phyloP scores from a whole-genome alignment of 2,329 filamentous ascomycete genomes.

The Alternaria solani region DNA sequence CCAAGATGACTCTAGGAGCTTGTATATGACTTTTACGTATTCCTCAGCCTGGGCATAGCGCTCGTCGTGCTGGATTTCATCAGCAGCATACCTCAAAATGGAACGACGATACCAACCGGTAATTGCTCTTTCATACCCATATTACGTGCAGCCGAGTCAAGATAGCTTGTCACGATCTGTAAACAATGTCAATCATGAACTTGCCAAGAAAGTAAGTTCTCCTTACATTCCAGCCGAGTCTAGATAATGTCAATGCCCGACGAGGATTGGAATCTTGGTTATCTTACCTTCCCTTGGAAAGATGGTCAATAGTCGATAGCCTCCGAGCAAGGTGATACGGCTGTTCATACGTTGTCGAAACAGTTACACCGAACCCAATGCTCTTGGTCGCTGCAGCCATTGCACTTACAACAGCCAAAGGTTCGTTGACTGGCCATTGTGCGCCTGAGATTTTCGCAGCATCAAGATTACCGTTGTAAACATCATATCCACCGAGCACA shows the following conservation, averaged over 20 bases:
- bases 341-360: conserved; percentile 73
- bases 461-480: conserved; percentile 70
- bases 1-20: conserved; percentile 73
- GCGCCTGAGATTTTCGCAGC: conserved; percentile 69
- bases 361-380: conserved; percentile 74
- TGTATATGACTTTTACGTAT: conserved; percentile 74
- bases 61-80: conserved; percentile 65
- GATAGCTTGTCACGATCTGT: conserved; percentile 72
- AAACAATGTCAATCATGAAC: conserved; percentile 12
- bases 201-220: background rate
- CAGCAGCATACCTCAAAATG: conserved; percentile 60
- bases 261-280: background rate
- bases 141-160: conserved; percentile 72
- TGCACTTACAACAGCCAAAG: conserved; percentile 67
- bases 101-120: conserved; percentile 66
- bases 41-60: conserved; percentile 74
- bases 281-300: conserved; percentile 65
- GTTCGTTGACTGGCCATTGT: conserved; percentile 77
- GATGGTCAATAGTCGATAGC: conserved; percentile 72
- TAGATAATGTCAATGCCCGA: conserved; percentile 13
- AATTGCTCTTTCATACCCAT: conserved; percentile 65
- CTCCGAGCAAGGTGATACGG: conserved; percentile 72
- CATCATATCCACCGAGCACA: conserved; percentile 69
- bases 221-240: conserved; percentile 39
- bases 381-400: conserved; percentile 73